A percentile compares a stretch with the other conserved stretches of the same genome.
Conservation (phyloP, 1,139 yeast species). For the Yamadazyma atmosphaerica region DNA sequence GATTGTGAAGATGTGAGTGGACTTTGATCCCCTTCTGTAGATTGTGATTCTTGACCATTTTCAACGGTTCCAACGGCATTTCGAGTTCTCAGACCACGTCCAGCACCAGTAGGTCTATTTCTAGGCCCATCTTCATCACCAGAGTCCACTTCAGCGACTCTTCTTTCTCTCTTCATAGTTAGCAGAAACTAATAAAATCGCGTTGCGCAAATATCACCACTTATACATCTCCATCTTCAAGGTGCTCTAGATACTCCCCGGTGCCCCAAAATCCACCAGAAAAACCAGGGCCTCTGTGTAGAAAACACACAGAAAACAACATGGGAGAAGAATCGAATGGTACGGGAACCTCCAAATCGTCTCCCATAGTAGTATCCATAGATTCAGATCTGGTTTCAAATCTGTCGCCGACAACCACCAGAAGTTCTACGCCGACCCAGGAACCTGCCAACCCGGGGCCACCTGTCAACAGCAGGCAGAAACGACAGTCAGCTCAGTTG, state of each 20-base stretch:
- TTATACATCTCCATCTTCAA: not conserved
- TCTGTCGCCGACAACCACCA: not conserved
- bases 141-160: not conserved
- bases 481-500: slow-evolving; percentile 16
- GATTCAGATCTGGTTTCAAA: not conserved
- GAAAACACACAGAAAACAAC: too few species aligned
- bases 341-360: not conserved
- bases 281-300: too few species aligned
- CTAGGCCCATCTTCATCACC: not conserved
- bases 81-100: too few species aligned
- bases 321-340: too few species aligned
- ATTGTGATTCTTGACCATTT: not conserved
- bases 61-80: too few species aligned
- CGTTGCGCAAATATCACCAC: not conserved
- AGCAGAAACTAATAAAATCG: not conserved
- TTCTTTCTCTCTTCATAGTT: not conserved
- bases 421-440: not conserved
- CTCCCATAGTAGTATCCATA: not conserved
- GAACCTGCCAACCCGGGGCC: not conserved
- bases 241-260: not conserved
- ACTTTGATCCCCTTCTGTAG: too few species aligned
- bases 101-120: too few species aligned
- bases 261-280: too few species aligned
- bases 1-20: not conserved
- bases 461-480: slow-evolving; percentile 5